phyloP scores from a whole-genome alignment of 768 basidiomycete species.

The Polyporus arcularius region DNA sequence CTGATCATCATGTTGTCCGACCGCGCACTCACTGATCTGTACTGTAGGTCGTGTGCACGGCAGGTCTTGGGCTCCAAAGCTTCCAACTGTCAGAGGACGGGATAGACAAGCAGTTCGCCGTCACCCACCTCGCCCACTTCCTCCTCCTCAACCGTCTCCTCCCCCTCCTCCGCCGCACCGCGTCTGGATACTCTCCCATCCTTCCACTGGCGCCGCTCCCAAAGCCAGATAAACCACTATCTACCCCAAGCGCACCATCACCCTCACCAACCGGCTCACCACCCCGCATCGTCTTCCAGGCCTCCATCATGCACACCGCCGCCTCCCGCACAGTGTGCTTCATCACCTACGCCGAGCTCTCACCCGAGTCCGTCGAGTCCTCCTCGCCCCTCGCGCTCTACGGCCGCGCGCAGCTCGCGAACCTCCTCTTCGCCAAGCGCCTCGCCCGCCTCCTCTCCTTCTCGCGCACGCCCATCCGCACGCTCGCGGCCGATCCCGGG shows the following conservation, averaged over 20 bases:
- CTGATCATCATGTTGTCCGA: not conserved
- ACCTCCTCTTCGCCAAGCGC: conserved; percentile 39
- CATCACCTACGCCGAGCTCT: conserved; percentile 40
- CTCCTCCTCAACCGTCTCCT: conserved; percentile 44
- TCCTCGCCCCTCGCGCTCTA: conserved; percentile 32
- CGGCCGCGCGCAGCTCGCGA: conserved; percentile 43
- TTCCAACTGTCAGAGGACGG: conserved; percentile 27
- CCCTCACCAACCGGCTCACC: not conserved
- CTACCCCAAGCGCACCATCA: not conserved
- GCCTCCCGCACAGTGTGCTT: conserved; percentile 37
- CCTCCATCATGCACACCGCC: conserved; percentile 40
- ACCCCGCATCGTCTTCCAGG: conserved; percentile 41
- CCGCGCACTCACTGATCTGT: not conserved
- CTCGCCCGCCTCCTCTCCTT: conserved; percentile 17
- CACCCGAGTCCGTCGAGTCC: conserved; percentile 29
- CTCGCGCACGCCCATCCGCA: conserved; percentile 23
- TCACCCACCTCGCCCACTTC: conserved; percentile 43
- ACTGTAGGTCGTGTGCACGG: conserved; percentile 30
- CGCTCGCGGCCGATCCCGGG: conserved; percentile 32
- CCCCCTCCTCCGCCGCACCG: conserved; percentile 39
- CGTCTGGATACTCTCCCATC: conserved; percentile 15
- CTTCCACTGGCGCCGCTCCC: not conserved
- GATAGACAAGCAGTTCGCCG: conserved; percentile 33
- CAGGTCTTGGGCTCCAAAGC: conserved; percentile 30
- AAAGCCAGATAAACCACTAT: not conserved